Percentiles rank a stretch among this genome's conserved stretches.
These are phyloP conservation scores for Calonectria multiphialidica DNA, from an alignment of 2,329 filamentous ascomycete species.

Conservation along the genomic window DNA sequence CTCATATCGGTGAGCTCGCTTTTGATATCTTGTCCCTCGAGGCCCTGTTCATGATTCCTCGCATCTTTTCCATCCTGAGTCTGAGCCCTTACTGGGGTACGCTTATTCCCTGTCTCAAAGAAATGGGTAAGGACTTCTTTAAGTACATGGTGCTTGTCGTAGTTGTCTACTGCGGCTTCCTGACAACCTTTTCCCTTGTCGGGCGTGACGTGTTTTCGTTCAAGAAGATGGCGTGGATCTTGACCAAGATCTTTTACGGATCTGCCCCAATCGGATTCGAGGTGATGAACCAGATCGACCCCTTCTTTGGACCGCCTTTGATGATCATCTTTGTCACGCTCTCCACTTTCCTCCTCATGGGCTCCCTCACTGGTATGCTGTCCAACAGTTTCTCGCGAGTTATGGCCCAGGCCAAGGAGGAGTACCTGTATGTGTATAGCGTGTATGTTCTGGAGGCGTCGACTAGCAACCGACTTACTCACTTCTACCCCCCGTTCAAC, in stretches of 20 bases:
- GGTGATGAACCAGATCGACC: constrained; percentile 71
- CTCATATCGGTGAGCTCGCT: constrained; percentile 77
- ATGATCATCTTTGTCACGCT: constrained; percentile 82
- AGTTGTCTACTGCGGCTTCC: constrained; percentile 87
- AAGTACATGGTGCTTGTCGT: constrained; percentile 86
- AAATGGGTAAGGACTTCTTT: constrained; percentile 94
- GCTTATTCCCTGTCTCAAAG: constrained; percentile 88
- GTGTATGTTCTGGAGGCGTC: constrained; percentile 75
- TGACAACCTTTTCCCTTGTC: constrained; percentile 86
- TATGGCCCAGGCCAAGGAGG: constrained; percentile 75
- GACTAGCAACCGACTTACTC: constrained; percentile 76
- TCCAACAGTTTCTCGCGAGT: constrained; percentile 79
- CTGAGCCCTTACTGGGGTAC: constrained; percentile 93
- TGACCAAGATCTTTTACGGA: constrained; percentile 86
- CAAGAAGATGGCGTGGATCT: constrained; percentile 78
- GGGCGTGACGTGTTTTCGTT: constrained; percentile 77
- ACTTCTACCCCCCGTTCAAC: constrained; percentile 80
- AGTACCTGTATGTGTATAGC: constrained; percentile 83
- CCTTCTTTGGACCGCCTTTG: constrained; percentile 69
- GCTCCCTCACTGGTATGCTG: constrained; percentile 82
- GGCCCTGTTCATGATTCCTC: constrained; percentile 89
- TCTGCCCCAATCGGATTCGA: constrained; percentile 81
- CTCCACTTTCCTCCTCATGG: constrained; percentile 83
- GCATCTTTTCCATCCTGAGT: constrained; percentile 88
- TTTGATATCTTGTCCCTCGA: constrained; percentile 93